Conservation (phyloP, 2,329 filamentous ascomycete species). For the Ambrosiella beaveri region DNA sequence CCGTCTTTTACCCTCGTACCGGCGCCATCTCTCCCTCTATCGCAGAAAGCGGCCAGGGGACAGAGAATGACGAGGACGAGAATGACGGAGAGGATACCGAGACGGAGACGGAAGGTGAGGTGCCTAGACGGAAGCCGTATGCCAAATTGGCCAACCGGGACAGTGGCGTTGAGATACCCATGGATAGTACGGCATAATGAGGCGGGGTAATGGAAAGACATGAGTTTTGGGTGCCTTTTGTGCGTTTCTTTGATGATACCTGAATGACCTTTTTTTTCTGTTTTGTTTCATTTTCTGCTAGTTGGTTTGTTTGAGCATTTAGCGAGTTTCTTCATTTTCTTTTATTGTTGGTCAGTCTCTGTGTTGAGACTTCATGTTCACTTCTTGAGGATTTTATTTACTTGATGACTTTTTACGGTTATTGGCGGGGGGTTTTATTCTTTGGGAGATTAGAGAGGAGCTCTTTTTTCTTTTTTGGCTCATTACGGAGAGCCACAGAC, state of each 20-base stretch:
- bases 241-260: constrained; percentile 3
- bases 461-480: too few species aligned
- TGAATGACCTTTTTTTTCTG: constrained; percentile 4
- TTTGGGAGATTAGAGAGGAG: too few species aligned
- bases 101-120: constrained; percentile 9
- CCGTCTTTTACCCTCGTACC: constrained; percentile 12
- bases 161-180: constrained; percentile 6
- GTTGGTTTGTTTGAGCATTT: not conserved
- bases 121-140: not conserved
- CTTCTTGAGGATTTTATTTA: not conserved
- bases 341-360: not conserved
- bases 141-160: constrained; percentile 1
- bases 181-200: not conserved
- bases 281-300: not conserved
- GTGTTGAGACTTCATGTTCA: not conserved
- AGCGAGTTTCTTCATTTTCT: not conserved
- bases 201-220: not conserved
- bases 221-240: constrained; percentile 1
- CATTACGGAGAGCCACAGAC: too few species aligned
- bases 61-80: constrained; percentile 17
- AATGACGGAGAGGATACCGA: constrained; percentile 16
- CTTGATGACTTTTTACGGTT: not conserved
- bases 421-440: too few species aligned
- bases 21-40: constrained; percentile 8
- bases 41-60: constrained; percentile 7